Conservation (phyloP, 2,329 filamentous ascomycete species). For the Albifimbria verrucaria region DNA sequence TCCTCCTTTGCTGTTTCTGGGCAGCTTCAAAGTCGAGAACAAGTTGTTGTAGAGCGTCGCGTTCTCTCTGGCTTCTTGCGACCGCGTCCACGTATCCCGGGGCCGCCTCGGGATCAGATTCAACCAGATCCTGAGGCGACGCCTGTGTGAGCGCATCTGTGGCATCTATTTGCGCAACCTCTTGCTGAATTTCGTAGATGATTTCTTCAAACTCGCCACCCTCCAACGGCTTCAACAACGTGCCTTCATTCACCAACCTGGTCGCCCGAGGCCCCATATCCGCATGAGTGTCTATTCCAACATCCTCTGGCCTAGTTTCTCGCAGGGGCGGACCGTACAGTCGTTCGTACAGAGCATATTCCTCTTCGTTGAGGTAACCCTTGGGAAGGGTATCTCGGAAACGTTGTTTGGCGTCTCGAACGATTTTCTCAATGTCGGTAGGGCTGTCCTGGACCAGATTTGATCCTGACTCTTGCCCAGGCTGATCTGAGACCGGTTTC, state of each 20-base stretch:
- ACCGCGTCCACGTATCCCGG: constrained; percentile 43
- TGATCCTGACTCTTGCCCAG: no score
- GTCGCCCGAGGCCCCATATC: constrained; percentile 26
- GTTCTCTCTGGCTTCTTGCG: constrained; percentile 54
- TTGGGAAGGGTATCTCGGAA: constrained; percentile 77
- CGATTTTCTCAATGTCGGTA: constrained; percentile 56
- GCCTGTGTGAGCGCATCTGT: constrained; percentile 6
- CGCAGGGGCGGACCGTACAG: constrained; percentile 75
- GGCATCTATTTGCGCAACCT: constrained; percentile 5
- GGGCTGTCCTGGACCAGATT: constrained; percentile 1
- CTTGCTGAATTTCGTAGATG: constrained; percentile 35
- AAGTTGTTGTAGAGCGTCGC: constrained; percentile 49
- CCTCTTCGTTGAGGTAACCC: constrained; percentile 64
- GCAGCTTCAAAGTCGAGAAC: constrained; percentile 55
- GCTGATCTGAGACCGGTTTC: no score
- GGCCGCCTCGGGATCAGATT: constrained; percentile 21
- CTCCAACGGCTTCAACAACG: constrained; percentile 52
- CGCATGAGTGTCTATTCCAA: constrained; percentile 43
- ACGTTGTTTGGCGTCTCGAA: constrained; percentile 67
- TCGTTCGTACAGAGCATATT: constrained; percentile 73
- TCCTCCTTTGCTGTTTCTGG: constrained; percentile 30
- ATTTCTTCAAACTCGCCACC: constrained; percentile 62
- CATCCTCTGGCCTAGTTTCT: constrained; percentile 57
- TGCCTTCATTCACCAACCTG: constrained; percentile 29
- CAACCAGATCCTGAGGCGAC: constrained; percentile 13